Base-by-base conservation (phyloP, 2,329 filamentous ascomycete genomes). In the Trichoderma sp. region DNA sequence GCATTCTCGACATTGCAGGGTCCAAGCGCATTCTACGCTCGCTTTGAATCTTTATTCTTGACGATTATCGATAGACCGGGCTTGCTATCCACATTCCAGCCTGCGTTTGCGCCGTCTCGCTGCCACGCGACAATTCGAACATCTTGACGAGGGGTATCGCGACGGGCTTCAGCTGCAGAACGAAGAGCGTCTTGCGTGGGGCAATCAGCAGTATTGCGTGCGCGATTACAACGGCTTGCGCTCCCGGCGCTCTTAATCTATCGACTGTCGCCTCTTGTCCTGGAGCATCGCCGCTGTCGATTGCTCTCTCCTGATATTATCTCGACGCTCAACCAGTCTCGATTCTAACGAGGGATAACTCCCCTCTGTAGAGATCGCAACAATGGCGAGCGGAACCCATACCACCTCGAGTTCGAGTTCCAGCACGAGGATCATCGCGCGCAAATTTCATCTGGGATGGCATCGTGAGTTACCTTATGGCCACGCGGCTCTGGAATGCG, bases 391-490 rank as follows among this genome's bases (percentile, higher is more conserved):
- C 75, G 76, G 74, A 67, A 73, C 76, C 32, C 73, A 73, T 69
- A 74, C 70, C 51, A 73, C 71, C 8, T 72, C 76, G 39, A 73
- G 71, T 14, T 65, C 53, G 53, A 36, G 51, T 14, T 72, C 63
- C 57, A 72, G 63, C 6, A 69, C 73, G 71, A 74, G 73, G 73
- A 76, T 74, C 56, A 70, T 73, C 61, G 80, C 79, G 76, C 78
- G 79, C 73, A 81, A 76, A 75, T 83, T 86, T 71, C 83, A 83
- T 75, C 76, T 85, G 73, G 85, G 85, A 74, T 87, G 85, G 85
- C 83, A 85, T 77, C 82, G 84, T 86, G 77, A 78, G 84, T 85
- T 12, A 12, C 30, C 3, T 24, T 7, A 18, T n/a, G n/a, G 8
- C 18, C 26, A 26, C 11, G 34, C 53, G 32, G n/a, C 56, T n/a